Conservation (phyloP, 169 alveolate species). For the Theileria sp. region DNA sequence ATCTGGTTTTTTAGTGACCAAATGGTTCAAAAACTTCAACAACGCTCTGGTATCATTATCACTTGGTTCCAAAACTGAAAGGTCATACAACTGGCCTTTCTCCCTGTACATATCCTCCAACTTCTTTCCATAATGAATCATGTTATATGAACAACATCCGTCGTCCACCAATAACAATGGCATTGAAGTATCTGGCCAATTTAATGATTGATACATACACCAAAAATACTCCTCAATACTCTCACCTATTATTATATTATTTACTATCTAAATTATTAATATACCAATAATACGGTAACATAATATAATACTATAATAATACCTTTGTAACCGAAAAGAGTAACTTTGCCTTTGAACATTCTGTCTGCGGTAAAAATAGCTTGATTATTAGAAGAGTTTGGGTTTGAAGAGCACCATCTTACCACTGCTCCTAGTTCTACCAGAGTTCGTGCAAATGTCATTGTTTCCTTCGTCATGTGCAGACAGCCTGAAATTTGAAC, state of each 20-base stretch:
- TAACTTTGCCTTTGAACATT: slow-evolving; percentile 83
- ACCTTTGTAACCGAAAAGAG: slow-evolving; percentile 96
- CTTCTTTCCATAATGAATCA: slow-evolving; percentile 89
- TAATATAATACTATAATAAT: background rate
- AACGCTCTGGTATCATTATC: slow-evolving; percentile 73
- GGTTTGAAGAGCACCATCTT: slow-evolving; percentile 98
- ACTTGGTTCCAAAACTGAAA: slow-evolving; percentile 67
- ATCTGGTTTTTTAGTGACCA: slow-evolving; percentile 80
- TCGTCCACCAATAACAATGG: slow-evolving; percentile 97
- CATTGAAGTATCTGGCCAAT: slow-evolving; percentile 94
- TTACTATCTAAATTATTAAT: background rate
- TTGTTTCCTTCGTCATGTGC: slow-evolving; percentile 96
- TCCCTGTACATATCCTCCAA: slow-evolving; percentile 77
- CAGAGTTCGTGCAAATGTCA: slow-evolving; percentile 81
- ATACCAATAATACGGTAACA: background rate
- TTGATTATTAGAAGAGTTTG: slow-evolving; percentile 93
- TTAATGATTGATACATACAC: slow-evolving; percentile 91
- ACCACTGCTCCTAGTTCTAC: slow-evolving; percentile 92
- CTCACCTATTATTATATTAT: slow-evolving; percentile 69
- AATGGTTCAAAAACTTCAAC: slow-evolving; percentile 81
- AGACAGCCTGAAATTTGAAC: slow-evolving; percentile 94
- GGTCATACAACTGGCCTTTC: slow-evolving; percentile 52
- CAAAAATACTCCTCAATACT: slow-evolving; percentile 96
- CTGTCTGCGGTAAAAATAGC: slow-evolving; percentile 7
- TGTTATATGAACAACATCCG: slow-evolving; percentile 95